Conservation (phyloP, 2,329 filamentous ascomycete species). For the Zelopaecilomyces penicillatus region DNA sequence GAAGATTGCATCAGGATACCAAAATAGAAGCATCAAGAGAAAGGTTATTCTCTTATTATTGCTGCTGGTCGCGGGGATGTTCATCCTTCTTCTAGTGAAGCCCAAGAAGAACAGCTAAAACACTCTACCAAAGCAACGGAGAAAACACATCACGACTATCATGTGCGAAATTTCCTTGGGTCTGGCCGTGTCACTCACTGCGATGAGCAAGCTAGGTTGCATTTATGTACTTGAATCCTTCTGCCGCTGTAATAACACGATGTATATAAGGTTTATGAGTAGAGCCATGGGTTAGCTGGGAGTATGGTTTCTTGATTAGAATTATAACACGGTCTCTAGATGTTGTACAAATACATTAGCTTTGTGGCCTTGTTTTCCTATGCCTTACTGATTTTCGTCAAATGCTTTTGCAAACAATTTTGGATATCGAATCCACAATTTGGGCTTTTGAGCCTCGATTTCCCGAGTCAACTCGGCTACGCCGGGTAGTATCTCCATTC, state of each 20-base stretch:
- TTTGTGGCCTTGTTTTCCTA: not conserved
- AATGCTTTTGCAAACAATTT: conserved; percentile 20
- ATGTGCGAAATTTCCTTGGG: no score
- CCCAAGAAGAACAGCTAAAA: conserved; percentile 47
- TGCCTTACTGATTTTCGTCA: conserved; percentile 10
- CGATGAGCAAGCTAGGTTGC: no score
- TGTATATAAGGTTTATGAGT: conserved; percentile 15
- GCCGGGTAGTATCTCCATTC: conserved; percentile 20
- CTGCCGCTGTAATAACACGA: conserved; percentile 21
- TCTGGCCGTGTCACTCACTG: no score
- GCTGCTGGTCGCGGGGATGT: conserved; percentile 73
- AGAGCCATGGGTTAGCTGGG: conserved; percentile 16
- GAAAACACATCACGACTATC: no score
- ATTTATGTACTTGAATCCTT: no score
- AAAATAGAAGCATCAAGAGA: conserved; percentile 78
- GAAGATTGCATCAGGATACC: conserved; percentile 79
- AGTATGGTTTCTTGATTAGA: conserved; percentile 17
- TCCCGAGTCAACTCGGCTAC: conserved; percentile 15
- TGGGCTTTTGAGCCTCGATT: conserved; percentile 20
- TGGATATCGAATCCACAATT: conserved; percentile 22
- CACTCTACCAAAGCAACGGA: no score
- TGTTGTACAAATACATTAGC: conserved; percentile 8
- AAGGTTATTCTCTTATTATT: conserved; percentile 88
- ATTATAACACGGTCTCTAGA: conserved; percentile 10
- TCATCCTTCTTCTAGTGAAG: conserved; percentile 77